These are phyloP conservation scores for Nicotiana tabacum DNA, from an alignment of 257 asterid genomes.

Conservation along the genomic window DNA sequence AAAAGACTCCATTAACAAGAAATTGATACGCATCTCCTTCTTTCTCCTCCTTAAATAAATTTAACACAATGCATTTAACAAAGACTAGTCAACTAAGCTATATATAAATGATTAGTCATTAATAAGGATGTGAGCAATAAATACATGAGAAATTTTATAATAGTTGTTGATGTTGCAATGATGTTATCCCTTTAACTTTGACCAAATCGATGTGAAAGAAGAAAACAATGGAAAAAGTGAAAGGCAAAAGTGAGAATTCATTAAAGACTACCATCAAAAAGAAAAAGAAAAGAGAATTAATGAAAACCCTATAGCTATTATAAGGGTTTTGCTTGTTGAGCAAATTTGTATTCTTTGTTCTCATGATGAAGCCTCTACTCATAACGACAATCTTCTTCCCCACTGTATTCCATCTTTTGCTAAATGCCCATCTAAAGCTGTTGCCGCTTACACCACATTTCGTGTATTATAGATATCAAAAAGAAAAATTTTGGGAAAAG, in stretches of 20 bases:
- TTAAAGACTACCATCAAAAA: not conserved
- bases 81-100: not conserved
- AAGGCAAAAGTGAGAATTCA: conserved; percentile 7
- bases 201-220: conserved; percentile 6
- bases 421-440: conserved; percentile 1
- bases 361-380: conserved; percentile 8
- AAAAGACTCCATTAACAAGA: too few species aligned
- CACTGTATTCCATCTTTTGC: not conserved
- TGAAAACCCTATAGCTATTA: not conserved
- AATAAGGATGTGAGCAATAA: not conserved
- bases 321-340: conserved; percentile 5
- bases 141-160: not conserved
- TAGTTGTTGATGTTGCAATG: not conserved
- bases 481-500: not conserved
- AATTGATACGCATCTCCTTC: too few species aligned
- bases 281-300: not conserved
- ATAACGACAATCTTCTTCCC: conserved; percentile 14
- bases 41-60: not conserved
- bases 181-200: conserved; percentile 2
- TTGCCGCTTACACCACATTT: not conserved
- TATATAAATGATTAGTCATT: not conserved
- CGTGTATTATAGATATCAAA: not conserved
- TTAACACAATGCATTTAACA: not conserved
- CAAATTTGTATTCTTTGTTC: conserved; percentile 7
- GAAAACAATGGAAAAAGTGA: conserved; percentile 12